Evolutionary conservation across 441 rosid species (phyloP).

Genomic region (Pelargonium myrrhifolium): DNA sequence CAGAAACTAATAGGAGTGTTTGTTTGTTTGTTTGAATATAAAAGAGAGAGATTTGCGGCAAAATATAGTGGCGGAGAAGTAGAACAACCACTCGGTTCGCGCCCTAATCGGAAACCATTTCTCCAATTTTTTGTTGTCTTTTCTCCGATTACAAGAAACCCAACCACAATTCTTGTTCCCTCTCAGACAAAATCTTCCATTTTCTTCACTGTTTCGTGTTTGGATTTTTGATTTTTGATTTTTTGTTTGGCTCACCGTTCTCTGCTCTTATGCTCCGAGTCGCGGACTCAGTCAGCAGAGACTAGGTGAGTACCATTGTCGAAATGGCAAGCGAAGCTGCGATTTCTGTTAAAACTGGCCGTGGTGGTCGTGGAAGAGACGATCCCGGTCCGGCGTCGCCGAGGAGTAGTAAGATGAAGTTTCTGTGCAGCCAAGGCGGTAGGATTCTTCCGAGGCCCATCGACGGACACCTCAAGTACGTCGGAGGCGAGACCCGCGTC

Average conservation of each 20-base stretch:
- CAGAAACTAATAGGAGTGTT: neutral
- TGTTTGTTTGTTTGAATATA: neutral
- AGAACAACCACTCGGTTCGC: neutral
- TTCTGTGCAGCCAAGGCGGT: slow-evolving; percentile 79
- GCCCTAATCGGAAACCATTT: neutral
- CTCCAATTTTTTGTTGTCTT: neutral
- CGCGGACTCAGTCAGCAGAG: neutral
- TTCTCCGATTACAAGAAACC: neutral
- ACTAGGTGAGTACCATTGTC: slow-evolving; percentile 8
- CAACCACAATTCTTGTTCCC: neutral
- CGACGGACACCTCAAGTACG: slow-evolving; percentile 66
- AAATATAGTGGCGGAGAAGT: slow-evolving; percentile 3
- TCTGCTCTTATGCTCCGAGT: neutral
- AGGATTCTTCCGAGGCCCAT: slow-evolving; percentile 58
- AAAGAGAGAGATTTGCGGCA: neutral
- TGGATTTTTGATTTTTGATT: neutral
- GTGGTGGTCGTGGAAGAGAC: neutral
- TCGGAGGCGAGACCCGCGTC: slow-evolving; percentile 87
- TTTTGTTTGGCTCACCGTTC: neutral
- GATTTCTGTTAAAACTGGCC: neutral
- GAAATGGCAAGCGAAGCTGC: slow-evolving; percentile 17
- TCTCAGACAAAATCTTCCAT: neutral
- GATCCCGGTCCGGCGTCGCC: slow-evolving; percentile 35
- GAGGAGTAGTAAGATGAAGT: slow-evolving; percentile 44
- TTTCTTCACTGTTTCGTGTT: neutral